phyloP scores from a whole-genome alignment of 2,329 filamentous ascomycete species.

The Aspergillus aculeatus region DNA sequence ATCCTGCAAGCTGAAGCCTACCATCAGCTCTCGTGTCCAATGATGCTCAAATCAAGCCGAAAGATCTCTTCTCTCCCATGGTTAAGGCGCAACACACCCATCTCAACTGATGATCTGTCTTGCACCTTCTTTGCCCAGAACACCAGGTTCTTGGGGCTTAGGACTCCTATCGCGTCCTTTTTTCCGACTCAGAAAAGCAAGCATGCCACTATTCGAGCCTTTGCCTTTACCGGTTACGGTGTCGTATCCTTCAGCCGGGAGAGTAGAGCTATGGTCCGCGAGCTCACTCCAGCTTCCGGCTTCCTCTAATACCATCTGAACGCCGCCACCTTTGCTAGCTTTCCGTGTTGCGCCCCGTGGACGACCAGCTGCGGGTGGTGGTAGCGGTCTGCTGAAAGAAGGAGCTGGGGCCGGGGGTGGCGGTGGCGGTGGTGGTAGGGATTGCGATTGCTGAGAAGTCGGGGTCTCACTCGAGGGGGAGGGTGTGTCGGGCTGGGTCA shows the following conservation, averaged over 20 bases:
- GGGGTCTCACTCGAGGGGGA: constrained; percentile 28
- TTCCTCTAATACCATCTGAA: constrained; percentile 88
- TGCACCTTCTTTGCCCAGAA: constrained; percentile 91
- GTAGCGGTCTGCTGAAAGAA: constrained; percentile 42
- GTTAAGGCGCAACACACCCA: background rate
- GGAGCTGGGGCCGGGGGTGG: constrained; percentile 28
- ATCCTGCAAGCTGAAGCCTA: background rate
- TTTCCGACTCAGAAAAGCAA: constrained; percentile 85
- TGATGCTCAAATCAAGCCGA: constrained; percentile 1
- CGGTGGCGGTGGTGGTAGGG: constrained; percentile 30
- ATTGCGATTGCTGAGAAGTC: constrained; percentile 19
- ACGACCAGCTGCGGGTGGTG: constrained; percentile 41
- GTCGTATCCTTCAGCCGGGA: constrained; percentile 64
- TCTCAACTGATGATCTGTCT: constrained; percentile 70
- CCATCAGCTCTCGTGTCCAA: background rate
- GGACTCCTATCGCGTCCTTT: constrained; percentile 88
- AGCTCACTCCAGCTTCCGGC: constrained; percentile 88
- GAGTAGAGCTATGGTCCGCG: constrained; percentile 75
- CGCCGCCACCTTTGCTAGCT: constrained; percentile 74
- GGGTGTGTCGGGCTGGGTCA: constrained; percentile 28
- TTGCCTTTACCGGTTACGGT: constrained; percentile 43
- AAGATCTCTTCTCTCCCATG: background rate
- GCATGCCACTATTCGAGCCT: constrained; percentile 67
- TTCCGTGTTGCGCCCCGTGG: constrained; percentile 66
- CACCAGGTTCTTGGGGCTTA: constrained; percentile 89